phyloP scores from a whole-genome alignment of 176 grass and related monocot genomes.

The Aegilops speltoides region DNA sequence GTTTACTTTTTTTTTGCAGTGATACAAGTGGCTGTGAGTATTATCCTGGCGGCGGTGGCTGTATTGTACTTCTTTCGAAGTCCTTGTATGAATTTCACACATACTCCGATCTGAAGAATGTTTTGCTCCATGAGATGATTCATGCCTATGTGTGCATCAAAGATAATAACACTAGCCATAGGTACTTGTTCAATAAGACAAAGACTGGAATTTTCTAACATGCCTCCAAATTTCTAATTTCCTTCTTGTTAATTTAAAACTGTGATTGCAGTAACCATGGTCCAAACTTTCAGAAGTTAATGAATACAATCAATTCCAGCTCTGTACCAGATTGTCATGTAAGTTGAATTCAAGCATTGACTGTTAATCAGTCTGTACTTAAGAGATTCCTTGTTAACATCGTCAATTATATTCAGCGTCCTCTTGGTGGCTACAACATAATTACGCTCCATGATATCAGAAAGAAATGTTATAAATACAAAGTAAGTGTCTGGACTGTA shows the following conservation, averaged over 20 bases:
- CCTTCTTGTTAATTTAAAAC: slow-evolving; percentile 22
- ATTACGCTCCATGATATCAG: slow-evolving; percentile 38
- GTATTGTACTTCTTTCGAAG: slow-evolving; percentile 57
- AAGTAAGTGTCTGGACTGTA: slow-evolving; percentile 38
- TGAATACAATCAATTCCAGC: slow-evolving; percentile 57
- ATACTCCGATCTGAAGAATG: slow-evolving; percentile 54
- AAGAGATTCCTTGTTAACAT: slow-evolving; percentile 21
- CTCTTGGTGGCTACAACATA: slow-evolving; percentile 59
- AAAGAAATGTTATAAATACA: slow-evolving; percentile 38
- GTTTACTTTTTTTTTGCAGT: slow-evolving; percentile 45
- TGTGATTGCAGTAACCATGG: slow-evolving; percentile 61
- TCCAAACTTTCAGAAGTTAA: slow-evolving; percentile 44
- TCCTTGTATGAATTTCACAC: slow-evolving; percentile 30
- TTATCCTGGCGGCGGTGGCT: slow-evolving; percentile 67
- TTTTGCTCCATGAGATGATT: slow-evolving; percentile 87
- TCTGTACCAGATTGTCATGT: slow-evolving; percentile 51
- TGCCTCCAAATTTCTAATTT: slow-evolving; percentile 5
- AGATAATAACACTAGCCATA: slow-evolving; percentile 43
- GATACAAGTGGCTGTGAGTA: slow-evolving; percentile 47
- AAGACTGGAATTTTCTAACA: background rate
- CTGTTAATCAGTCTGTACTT: background rate
- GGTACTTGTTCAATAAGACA: slow-evolving; percentile 28
- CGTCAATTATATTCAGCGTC: slow-evolving; percentile 49
- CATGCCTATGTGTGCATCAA: slow-evolving; percentile 69
- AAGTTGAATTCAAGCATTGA: slow-evolving; percentile 20